phyloP scores from a whole-genome alignment of 2,329 filamentous ascomycete genomes.

The Xylariaceae sp. region DNA sequence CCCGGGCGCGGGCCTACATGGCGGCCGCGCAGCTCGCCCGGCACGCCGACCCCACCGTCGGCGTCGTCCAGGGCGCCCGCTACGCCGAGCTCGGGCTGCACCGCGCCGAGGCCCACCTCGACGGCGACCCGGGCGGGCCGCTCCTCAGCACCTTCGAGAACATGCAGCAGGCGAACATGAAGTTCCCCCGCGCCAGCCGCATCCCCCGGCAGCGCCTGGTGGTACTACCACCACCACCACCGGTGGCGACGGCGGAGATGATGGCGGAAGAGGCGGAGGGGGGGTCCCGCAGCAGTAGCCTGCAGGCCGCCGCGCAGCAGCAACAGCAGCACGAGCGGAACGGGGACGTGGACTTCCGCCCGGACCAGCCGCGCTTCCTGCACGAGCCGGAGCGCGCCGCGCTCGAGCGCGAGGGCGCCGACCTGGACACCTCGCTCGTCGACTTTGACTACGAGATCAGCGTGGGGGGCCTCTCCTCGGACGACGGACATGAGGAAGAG shows the following conservation, averaged over 20 bases:
- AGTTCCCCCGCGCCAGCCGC: constrained; percentile 1
- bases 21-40: constrained; percentile 32
- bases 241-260: too few relatives aligned
- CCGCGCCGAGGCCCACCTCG: constrained; percentile 39
- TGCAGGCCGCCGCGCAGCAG: constrained; percentile 8
- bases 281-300: too few relatives aligned
- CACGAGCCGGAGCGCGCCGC: constrained; percentile 7
- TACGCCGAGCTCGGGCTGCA: constrained; percentile 42
- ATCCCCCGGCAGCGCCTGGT: constrained; percentile 3
- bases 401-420: constrained; percentile 15
- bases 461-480: too few relatives aligned
- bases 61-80: constrained; percentile 47
- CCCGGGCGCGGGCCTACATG: constrained; percentile 28
- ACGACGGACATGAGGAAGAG: too few relatives aligned
- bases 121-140: constrained; percentile 33
- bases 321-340: constrained; percentile 6
- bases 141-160: constrained; percentile 37
- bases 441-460: constrained; percentile 17
- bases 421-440: constrained; percentile 12
- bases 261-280: too few relatives aligned
- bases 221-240: too few relatives aligned
- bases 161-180: constrained; percentile 35
- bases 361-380: constrained; percentile 9
- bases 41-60: constrained; percentile 39
- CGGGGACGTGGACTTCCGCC: constrained; percentile 8